Conservation (phyloP, 768 basidiomycete genomes). For the Flagelloscypha sp. region DNA sequence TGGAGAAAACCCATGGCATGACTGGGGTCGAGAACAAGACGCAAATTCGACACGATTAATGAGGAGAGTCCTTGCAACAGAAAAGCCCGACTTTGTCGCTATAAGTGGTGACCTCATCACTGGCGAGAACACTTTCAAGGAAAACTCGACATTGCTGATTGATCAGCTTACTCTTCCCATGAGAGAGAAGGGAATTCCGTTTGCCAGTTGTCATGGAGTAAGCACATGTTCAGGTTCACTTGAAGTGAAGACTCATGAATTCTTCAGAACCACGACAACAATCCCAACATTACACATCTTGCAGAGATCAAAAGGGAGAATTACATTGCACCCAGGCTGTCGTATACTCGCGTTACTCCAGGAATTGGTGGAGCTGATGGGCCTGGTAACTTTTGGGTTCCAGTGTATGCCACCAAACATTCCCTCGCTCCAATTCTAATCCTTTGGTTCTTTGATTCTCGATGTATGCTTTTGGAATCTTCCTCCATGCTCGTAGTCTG, state of each 20-base stretch:
- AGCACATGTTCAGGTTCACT: slow-evolving; percentile 13
- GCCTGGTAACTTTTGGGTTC: slow-evolving; percentile 73
- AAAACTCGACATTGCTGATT: slow-evolving; percentile 60
- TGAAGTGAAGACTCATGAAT: not conserved
- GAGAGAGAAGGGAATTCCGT: slow-evolving; percentile 48
- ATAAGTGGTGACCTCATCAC: slow-evolving; percentile 71
- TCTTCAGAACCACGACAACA: slow-evolving; percentile 65
- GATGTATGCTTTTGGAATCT: slow-evolving; percentile 33
- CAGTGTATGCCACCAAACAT: slow-evolving; percentile 31
- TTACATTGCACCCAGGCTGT: slow-evolving; percentile 42
- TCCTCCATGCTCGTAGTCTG: not conserved
- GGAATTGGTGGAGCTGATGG: slow-evolving; percentile 59
- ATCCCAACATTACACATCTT: slow-evolving; percentile 61
- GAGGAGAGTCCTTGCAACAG: slow-evolving; percentile 43
- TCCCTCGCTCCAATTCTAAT: slow-evolving; percentile 40
- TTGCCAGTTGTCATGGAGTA: slow-evolving; percentile 64
- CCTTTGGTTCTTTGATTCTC: slow-evolving; percentile 76
- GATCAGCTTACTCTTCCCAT: slow-evolving; percentile 58
- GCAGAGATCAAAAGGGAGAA: slow-evolving; percentile 61
- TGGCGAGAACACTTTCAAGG: slow-evolving; percentile 59
- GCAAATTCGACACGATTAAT: slow-evolving; percentile 52
- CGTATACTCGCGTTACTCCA: slow-evolving; percentile 57
- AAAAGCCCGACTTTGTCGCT: slow-evolving; percentile 64
- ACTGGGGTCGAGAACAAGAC: slow-evolving; percentile 63
- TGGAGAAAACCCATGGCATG: slow-evolving; percentile 68